Base-by-base conservation (phyloP, 805 yeast species). In the Starmerella bombicola region DNA sequence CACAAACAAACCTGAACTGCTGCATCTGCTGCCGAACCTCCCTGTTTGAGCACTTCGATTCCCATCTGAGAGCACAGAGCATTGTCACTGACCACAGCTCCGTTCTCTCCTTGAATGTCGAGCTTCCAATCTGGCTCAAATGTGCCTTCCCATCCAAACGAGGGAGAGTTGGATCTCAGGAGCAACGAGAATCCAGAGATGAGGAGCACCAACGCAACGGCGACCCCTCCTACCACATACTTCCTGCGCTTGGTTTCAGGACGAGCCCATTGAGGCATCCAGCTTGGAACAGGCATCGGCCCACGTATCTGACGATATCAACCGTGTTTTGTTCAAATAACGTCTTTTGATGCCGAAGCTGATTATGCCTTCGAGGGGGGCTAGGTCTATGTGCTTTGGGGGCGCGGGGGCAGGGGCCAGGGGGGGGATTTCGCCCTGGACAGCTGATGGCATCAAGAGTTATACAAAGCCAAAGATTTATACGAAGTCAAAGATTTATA, bases 11-110 rank as follows among this genome's bases (percentile, higher is more conserved):
- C 80, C 0, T 94, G 79, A 2, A 88, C 78, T 0, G 94, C 82
- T 0, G 95, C 94, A 57, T 88, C 98, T 0, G 94, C 95, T 2
- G 96, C 95, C 52, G 74, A 78, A 0, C 95, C 93, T 6, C 67
- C 65, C 18, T 52, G 49, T 38, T 59, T 52, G 23, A 80, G 58
- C 15, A 80, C 72, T 5, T 67, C 61, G 4, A 66, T 67, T 6
- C 84, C 91, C 67, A 79, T 56, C 15, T 64, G 52, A 1, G 86
- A 78, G 55, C 91, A 80, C 13, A 60, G 43, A 8, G 73, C 74
- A 2, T 73, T 71, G 54, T 80, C 91, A 30, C 75, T 67, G 2
- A 82, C 73, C 8, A 80, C 83, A 55, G 80, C 81, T 6, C 77
- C 84, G 15, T 66, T 50, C 6, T 17, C 18, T n/a, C 57, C 59